These are phyloP conservation scores for Candida palmyrensis DNA, from an alignment of 805 yeast genomes.

Conservation along the genomic window DNA sequence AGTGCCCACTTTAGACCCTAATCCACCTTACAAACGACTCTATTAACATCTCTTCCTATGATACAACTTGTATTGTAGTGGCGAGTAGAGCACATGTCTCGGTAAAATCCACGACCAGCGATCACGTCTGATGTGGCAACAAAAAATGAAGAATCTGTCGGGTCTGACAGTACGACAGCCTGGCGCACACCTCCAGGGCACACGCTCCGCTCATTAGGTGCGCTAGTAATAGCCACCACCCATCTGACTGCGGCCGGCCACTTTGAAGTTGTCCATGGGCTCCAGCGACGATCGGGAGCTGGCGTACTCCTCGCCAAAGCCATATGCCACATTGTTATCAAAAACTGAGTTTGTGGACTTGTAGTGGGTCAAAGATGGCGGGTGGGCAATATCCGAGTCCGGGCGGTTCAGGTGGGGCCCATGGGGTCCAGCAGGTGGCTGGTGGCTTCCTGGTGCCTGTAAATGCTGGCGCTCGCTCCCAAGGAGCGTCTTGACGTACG, in stretches of 20 bases:
- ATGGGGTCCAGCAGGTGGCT: neutral
- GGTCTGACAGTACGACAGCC: no score
- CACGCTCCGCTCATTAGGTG: no score
- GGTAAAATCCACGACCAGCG: no score
- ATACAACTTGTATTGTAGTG: no score
- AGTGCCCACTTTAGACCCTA: no score
- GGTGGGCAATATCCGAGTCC: neutral
- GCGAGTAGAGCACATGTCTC: no score
- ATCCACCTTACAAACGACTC: no score
- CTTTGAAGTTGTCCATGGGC: slow-evolving; percentile 4
- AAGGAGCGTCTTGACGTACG: slow-evolving; percentile 7
- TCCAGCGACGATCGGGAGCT: slow-evolving; percentile 4
- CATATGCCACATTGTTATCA: slow-evolving; percentile 3
- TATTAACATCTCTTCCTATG: no score
- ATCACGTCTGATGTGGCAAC: no score
- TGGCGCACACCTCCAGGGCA: no score
- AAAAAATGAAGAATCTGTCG: no score
- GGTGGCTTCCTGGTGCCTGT: neutral
- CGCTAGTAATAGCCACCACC: neutral
- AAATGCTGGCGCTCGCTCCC: slow-evolving; percentile 1
- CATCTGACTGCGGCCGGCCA: slow-evolving; percentile 2
- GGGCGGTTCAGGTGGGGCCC: no score
- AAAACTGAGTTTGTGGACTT: slow-evolving; percentile 4
- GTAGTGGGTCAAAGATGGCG: slow-evolving; percentile 2
- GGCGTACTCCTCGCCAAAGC: slow-evolving; percentile 5